These are phyloP conservation scores for Corynespora cassiicola DNA, from an alignment of 2,329 filamentous ascomycete genomes.

Conservation along the genomic window DNA sequence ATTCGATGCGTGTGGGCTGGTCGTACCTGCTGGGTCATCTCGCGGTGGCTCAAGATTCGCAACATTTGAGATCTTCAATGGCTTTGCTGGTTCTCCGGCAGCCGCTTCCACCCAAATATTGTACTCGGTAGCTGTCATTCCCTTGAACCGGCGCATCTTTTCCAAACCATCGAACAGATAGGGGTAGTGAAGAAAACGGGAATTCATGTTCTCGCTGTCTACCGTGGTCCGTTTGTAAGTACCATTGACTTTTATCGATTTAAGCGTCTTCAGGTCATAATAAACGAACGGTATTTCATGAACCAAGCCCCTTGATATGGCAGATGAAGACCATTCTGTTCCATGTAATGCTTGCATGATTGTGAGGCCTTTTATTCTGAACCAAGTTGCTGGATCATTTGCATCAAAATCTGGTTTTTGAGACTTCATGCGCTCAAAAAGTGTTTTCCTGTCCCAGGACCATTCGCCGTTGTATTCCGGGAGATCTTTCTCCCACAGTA, in stretches of 20 bases:
- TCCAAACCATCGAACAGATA: slow-evolving; percentile 1
- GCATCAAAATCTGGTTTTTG: neutral
- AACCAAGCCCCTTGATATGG: neutral
- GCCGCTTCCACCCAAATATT: too few species aligned
- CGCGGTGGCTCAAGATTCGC: too few species aligned
- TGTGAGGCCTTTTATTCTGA: too few species aligned
- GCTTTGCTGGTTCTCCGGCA: too few species aligned
- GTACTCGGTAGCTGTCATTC: too few species aligned
- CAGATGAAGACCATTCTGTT: neutral
- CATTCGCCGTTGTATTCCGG: neutral
- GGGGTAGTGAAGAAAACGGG: slow-evolving; percentile 3
- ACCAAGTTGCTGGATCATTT: slow-evolving; percentile 7
- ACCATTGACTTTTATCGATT: neutral
- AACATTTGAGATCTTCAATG: too few species aligned
- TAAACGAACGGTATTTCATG: slow-evolving; percentile 1
- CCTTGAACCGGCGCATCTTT: too few species aligned
- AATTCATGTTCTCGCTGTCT: neutral
- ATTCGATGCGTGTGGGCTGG: too few species aligned
- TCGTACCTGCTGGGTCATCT: too few species aligned
- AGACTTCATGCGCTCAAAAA: neutral
- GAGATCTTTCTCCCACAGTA: neutral
- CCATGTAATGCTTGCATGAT: neutral
- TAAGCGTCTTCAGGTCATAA: neutral
- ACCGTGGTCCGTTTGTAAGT: neutral
- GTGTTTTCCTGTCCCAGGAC: neutral